Evolutionary conservation across 1,284 basidiomycete species (phyloP).

Genomic region (Hortiboletus rubellus): DNA sequence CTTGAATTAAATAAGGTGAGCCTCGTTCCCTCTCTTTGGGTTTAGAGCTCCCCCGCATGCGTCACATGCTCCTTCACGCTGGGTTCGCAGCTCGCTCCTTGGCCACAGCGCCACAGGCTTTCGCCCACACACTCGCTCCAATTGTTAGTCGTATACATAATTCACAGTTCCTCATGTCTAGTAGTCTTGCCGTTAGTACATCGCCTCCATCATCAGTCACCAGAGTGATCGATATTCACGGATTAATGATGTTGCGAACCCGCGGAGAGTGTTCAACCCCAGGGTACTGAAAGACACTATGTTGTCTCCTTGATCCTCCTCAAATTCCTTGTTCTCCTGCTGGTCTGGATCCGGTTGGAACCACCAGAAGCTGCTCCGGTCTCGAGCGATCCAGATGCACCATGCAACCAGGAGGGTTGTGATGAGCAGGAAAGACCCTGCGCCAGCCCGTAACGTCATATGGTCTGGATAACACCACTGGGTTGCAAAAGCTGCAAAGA

Average conservation of each 20-base stretch:
- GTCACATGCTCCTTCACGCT: too few relatives aligned
- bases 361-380: constrained; percentile 23
- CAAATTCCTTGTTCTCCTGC: neutral
- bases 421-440: constrained; percentile 9
- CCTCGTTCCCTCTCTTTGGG: too few relatives aligned
- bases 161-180: too few relatives aligned
- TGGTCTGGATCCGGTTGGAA: constrained; percentile 24
- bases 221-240: too few relatives aligned
- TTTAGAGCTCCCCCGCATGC: too few relatives aligned
- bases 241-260: neutral
- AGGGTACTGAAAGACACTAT: neutral
- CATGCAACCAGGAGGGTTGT: constrained; percentile 20
- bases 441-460: neutral
- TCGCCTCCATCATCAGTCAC: too few relatives aligned
- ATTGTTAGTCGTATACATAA: too few relatives aligned
- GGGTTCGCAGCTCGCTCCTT: too few relatives aligned
- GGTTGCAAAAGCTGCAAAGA: constrained; percentile 27
- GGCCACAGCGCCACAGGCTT: too few relatives aligned
- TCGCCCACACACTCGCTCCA: too few relatives aligned
- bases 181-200: too few relatives aligned
- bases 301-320: neutral
- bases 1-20: too few relatives aligned
- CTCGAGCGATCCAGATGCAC: constrained; percentile 27
- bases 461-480: constrained; percentile 25
- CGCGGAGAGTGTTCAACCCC: neutral